phyloP scores from a whole-genome alignment of 805 yeast genomes.

The Starmerella cellae region DNA sequence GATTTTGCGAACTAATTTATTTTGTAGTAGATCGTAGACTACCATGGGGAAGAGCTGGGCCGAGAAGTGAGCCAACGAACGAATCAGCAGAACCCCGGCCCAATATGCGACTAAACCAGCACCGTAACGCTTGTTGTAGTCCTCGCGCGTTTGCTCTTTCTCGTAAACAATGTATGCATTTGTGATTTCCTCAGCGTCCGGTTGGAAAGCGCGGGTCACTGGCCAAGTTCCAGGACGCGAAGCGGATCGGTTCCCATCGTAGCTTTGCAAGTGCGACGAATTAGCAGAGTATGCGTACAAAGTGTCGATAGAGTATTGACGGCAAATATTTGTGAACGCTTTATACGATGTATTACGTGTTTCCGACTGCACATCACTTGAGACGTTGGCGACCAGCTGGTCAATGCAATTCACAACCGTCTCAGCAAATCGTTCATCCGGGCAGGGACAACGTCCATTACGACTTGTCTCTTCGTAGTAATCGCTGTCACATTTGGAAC shows the following conservation, averaged over 20 bases:
- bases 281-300: not conserved
- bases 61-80: slow-evolving; percentile 1
- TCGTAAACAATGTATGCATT: slow-evolving; percentile 1
- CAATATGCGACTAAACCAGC: slow-evolving; percentile 14
- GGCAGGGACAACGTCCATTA: slow-evolving; percentile 8
- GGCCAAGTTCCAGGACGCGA: slow-evolving; percentile 9
- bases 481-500: not conserved
- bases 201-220: slow-evolving; percentile 7
- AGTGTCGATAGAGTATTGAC: slow-evolving; percentile 1
- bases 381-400: slow-evolving; percentile 3
- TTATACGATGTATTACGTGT: not conserved
- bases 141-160: not conserved
- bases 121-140: slow-evolving; percentile 8
- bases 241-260: not conserved
- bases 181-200: slow-evolving; percentile 2
- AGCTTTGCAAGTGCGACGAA: not conserved
- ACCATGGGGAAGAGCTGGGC: slow-evolving; percentile 3
- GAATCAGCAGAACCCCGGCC: slow-evolving; percentile 13
- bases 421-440: not conserved
- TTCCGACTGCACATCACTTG: not conserved
- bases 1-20: not conserved
- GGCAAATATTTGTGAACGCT: slow-evolving; percentile 1
- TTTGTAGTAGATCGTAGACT: not conserved
- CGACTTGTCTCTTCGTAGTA: not conserved
- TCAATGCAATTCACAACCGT: slow-evolving; percentile 10